Conservation (phyloP, 352 stramenopile genomes). For the Pythium monospermum region DNA sequence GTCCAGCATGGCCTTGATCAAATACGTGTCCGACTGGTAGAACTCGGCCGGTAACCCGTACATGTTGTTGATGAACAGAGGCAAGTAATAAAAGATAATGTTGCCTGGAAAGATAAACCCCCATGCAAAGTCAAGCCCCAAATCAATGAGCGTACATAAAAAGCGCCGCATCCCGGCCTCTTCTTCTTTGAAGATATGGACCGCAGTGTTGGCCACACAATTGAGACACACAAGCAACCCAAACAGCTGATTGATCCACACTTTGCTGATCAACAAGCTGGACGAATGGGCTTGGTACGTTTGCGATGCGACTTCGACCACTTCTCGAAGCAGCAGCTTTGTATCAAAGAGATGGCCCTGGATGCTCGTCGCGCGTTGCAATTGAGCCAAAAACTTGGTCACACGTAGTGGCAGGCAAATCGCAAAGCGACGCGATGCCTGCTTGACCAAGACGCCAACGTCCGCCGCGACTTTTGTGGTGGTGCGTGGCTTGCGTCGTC, state of each 20-base stretch:
- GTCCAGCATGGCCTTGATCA: constrained; percentile 18
- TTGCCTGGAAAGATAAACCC: constrained; percentile 25
- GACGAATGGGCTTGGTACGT: constrained; percentile 27
- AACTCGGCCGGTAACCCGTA: constrained; percentile 18
- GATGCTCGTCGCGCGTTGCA: constrained; percentile 17
- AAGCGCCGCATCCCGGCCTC: constrained; percentile 19
- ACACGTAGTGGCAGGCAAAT: constrained; percentile 3
- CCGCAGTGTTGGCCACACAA: constrained; percentile 14
- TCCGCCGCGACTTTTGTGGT: not conserved
- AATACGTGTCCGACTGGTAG: constrained; percentile 18
- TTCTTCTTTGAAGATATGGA: constrained; percentile 18
- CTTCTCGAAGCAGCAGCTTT: constrained; percentile 19
- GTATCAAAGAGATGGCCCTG: constrained; percentile 21
- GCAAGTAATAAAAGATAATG: constrained; percentile 22
- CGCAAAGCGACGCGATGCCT: not conserved
- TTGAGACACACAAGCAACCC: constrained; percentile 23
- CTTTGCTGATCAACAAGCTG: constrained; percentile 22
- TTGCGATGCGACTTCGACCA: constrained; percentile 23
- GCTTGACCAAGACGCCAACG: too few relatives aligned
- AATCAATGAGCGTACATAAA: constrained; percentile 21
- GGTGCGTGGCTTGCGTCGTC: not conserved
- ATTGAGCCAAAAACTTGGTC: not conserved
- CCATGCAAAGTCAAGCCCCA: constrained; percentile 27
- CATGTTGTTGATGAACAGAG: constrained; percentile 13
- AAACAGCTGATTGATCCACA: constrained; percentile 31